Evolutionary conservation across 73 alveolate species (phyloP).

Genomic region (Paraurostyla sp.): DNA sequence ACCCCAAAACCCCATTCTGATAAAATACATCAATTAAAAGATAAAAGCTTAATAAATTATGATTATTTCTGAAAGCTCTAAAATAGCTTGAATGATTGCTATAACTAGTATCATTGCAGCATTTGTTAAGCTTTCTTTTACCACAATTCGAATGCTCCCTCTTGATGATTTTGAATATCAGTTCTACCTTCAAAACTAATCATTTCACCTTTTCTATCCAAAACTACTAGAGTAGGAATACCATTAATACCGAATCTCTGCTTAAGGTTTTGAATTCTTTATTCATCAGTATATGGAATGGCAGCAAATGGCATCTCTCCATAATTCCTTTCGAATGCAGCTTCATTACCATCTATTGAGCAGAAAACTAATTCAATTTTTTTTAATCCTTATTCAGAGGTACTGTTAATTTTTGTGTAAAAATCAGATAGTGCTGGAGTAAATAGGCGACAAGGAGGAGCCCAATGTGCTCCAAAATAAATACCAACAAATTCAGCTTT

Average conservation of each 20-base stretch:
- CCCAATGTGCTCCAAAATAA: conserved; percentile 97
- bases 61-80: too few relatives aligned
- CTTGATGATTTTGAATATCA: conserved; percentile 8
- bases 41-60: too few relatives aligned
- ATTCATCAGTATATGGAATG: conserved; percentile 54
- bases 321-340: conserved; percentile 66
- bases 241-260: conserved; percentile 51
- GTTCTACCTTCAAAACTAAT: conserved; percentile 40
- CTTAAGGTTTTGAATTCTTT: conserved; percentile 45
- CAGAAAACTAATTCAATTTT: conserved; percentile 40
- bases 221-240: conserved; percentile 51
- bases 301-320: conserved; percentile 70
- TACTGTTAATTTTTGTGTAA: conserved; percentile 76
- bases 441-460: conserved; percentile 97
- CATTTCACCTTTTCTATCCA: conserved; percentile 34
- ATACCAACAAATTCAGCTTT: conserved; percentile 71
- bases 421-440: conserved; percentile 87
- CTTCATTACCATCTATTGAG: conserved; percentile 67
- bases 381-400: conserved; percentile 13
- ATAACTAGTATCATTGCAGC: neutral
- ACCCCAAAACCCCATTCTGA: too few relatives aligned
- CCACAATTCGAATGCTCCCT: conserved; percentile 29
- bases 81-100: too few relatives aligned
- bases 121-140: neutral
- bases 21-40: too few relatives aligned